Evolutionary conservation across 2,329 filamentous ascomycete genomes (phyloP), one percentile per base, ranked within the genome.

Genomic region (Sclerotinia sclerotiorum): DNA sequence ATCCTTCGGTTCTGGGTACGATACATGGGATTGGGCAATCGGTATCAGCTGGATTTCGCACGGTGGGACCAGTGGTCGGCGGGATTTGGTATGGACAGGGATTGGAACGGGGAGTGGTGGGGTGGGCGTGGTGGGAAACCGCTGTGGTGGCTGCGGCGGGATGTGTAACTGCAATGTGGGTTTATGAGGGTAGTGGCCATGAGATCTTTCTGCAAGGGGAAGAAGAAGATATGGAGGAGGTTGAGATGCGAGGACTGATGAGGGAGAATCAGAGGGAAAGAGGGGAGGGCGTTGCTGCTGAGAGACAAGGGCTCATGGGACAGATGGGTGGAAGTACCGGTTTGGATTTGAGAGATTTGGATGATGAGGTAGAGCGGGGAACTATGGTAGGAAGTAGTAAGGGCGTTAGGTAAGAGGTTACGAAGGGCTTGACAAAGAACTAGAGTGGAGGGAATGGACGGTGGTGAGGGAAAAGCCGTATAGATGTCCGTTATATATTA

Each of bases 1-100:
- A 87, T 72, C 82, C 84, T 0, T 81, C 78, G 35, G 82, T 88
- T 0, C 76, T 88, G 10, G 86, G 84, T 0, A 88, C 85, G 0
- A 81, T 88, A 2, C 85, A 88, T 69, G 86, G 86, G 0, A 78
- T 88, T 8, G 85, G 84, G 0, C 85, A 87, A 74, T 85, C 83
- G 68, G 81, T 85, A 29, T 81, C 82, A 17, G 83, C 82, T 19
- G 83, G 80, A 0, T 84, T 84, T 60, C 79, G 86, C 10, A 87
- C 85, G 0, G 69, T 88, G 2, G 86, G 86, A 0, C 86, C 86
- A 0, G 80, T 87, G 6, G 73, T 85, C 5, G 82, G 82, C 6
- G 84, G 85, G 0, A 85, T 82, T 76, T 84, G 82, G 70, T 82
- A 84, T 70, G 85, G 85, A 0, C 65, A 82, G 29, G 86, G 86